Percentiles rank a stretch among this genome's conserved stretches.
These are phyloP conservation scores for Colletotrichum trifolii DNA, from an alignment of 2,329 filamentous ascomycete genomes.

Conservation along the genomic window DNA sequence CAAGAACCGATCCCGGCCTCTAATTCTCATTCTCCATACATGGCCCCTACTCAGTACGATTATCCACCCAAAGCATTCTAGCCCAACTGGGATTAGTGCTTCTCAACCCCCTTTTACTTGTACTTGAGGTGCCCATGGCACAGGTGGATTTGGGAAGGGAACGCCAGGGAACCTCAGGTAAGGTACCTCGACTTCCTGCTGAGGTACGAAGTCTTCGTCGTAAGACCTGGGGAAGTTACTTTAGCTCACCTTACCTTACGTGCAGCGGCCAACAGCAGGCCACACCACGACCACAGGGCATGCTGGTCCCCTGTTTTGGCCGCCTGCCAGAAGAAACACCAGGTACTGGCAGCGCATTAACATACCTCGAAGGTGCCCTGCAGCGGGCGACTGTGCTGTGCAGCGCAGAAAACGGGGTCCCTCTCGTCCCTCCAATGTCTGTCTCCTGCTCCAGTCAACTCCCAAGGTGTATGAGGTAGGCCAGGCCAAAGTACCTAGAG, in stretches of 20 bases:
- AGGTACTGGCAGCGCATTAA: conserved; percentile 1
- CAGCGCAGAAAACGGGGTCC: too few species aligned
- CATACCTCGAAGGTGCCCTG: neutral
- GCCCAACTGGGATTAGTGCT: conserved; percentile 14
- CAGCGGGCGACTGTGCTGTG: neutral
- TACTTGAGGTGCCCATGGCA: neutral
- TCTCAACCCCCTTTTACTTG: conserved; percentile 33
- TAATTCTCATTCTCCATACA: conserved; percentile 31
- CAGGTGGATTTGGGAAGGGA: neutral
- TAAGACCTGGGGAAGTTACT: too few species aligned
- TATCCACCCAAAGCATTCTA: conserved; percentile 23
- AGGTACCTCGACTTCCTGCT: conserved; percentile 27
- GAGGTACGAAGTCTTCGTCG: neutral
- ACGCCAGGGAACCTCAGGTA: neutral
- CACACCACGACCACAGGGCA: conserved; percentile 12
- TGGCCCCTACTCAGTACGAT: conserved; percentile 2
- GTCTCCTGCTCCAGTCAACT: neutral
- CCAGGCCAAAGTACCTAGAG: too few species aligned
- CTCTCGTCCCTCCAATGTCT: neutral
- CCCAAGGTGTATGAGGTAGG: too few species aligned
- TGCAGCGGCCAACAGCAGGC: conserved; percentile 16
- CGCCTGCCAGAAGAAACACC: conserved; percentile 2
- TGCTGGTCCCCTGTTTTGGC: conserved; percentile 14
- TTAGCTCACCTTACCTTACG: too few species aligned
- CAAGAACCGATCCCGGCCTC: conserved; percentile 17